phyloP scores from a whole-genome alignment of 1,139 yeast genomes.

The Hansenula lynferdii region DNA sequence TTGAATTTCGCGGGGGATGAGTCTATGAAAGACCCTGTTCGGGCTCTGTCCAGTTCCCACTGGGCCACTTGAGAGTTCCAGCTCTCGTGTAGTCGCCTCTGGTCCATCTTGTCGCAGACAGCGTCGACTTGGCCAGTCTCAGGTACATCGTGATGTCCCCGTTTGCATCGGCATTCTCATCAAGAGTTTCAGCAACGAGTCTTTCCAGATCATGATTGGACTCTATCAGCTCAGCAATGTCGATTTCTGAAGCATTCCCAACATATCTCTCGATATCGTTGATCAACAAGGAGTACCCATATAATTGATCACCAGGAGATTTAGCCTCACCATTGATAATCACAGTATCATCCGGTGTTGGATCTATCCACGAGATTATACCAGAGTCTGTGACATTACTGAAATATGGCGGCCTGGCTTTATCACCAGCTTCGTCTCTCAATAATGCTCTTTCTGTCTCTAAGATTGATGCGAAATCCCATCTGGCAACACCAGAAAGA shows the following conservation, averaged over 20 bases:
- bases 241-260: constrained; percentile 47
- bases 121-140: constrained; percentile 50
- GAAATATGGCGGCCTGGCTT: constrained; percentile 51
- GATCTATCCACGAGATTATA: constrained; percentile 30
- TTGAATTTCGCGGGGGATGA: no score
- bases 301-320: constrained; percentile 11
- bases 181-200: constrained; percentile 23
- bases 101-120: constrained; percentile 33
- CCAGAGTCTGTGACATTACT: constrained; percentile 33
- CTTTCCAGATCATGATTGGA: no score
- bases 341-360: not conserved
- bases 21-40: constrained; percentile 43
- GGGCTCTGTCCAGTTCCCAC: constrained; percentile 44
- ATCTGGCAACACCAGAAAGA: constrained; percentile 80
- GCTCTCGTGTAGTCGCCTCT: constrained; percentile 56
- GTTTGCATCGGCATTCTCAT: constrained; percentile 20
- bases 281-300: constrained; percentile 59
- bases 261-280: constrained; percentile 78
- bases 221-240: no score
- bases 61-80: constrained; percentile 52
- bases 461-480: constrained; percentile 91
- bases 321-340: constrained; percentile 10
- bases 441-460: constrained; percentile 68
- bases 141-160: constrained; percentile 42
- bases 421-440: constrained; percentile 72